Evolutionary conservation across 768 basidiomycete species (phyloP).

Genomic region (Rhodotorula babjevae): DNA sequence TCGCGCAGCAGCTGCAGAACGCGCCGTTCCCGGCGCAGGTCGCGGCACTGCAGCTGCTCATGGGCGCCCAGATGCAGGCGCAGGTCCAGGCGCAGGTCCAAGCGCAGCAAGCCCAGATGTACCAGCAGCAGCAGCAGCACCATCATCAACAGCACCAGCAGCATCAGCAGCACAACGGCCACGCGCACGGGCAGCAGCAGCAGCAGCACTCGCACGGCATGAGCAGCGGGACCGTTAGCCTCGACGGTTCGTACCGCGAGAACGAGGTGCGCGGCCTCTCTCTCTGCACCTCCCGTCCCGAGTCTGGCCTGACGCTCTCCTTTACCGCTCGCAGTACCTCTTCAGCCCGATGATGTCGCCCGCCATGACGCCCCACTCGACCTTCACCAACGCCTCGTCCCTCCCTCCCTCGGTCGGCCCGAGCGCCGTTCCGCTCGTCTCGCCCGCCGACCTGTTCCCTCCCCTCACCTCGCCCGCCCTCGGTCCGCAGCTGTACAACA

Average conservation of each 20-base stretch:
- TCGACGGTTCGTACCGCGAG: slow-evolving; percentile 31
- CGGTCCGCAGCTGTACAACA: slow-evolving; percentile 33
- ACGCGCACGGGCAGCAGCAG: not conserved
- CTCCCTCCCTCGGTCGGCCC: slow-evolving; percentile 31
- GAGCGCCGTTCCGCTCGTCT: slow-evolving; percentile 4
- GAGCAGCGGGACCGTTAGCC: not conserved
- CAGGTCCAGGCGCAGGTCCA: slow-evolving; percentile 7
- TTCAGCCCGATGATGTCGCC: slow-evolving; percentile 50
- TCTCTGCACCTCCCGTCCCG: no score
- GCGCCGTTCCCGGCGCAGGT: slow-evolving; percentile 11
- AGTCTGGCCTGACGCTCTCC: not conserved
- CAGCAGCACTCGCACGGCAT: not conserved
- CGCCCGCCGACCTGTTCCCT: slow-evolving; percentile 40
- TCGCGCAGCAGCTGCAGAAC: not conserved
- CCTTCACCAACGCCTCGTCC: slow-evolving; percentile 38
- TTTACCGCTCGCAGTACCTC: slow-evolving; percentile 39
- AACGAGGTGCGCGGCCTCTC: slow-evolving; percentile 11
- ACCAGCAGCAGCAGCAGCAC: not conserved
- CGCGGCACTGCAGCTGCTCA: slow-evolving; percentile 22
- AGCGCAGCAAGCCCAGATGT: not conserved
- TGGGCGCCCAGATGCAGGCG: slow-evolving; percentile 4
- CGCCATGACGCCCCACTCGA: slow-evolving; percentile 45
- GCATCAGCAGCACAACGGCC: not conserved
- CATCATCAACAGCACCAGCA: not conserved
- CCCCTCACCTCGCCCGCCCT: slow-evolving; percentile 41